Percentiles rank a stretch among this genome's conserved stretches.
These are phyloP conservation scores for Neonectria faginata DNA, from an alignment of 2,329 filamentous ascomycete species.

Conservation along the genomic window DNA sequence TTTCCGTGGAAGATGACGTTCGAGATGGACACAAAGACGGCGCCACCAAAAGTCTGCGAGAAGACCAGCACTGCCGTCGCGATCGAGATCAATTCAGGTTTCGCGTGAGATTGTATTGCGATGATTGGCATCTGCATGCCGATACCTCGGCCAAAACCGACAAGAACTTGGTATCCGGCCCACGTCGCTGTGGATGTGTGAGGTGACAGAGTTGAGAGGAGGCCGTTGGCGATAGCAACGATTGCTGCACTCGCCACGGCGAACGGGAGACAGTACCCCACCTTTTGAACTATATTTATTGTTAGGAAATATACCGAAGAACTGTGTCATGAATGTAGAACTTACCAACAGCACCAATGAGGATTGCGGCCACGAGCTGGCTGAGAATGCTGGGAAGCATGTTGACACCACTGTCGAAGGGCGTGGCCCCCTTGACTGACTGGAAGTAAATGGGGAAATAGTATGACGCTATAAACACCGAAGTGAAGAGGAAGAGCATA, in stretches of 20 bases:
- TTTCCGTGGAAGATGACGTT: conserved; percentile 49
- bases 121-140: conserved; percentile 56
- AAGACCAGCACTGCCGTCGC: conserved; percentile 45
- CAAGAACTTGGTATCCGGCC: conserved; percentile 57
- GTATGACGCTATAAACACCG: conserved; percentile 59
- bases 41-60: conserved; percentile 52
- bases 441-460: conserved; percentile 66
- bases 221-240: conserved; percentile 52
- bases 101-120: conserved; percentile 46
- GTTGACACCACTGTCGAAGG: conserved; percentile 46
- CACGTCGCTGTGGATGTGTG: conserved; percentile 52
- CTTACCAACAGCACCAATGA: conserved; percentile 41
- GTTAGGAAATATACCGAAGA: conserved; percentile 10
- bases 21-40: conserved; percentile 57
- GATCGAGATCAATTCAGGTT: conserved; percentile 41
- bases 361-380: conserved; percentile 41
- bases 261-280: conserved; percentile 59
- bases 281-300: conserved; percentile 34
- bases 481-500: conserved; percentile 56
- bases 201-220: conserved; percentile 55
- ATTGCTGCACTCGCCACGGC: conserved; percentile 51
- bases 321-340: background rate
- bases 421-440: conserved; percentile 53
- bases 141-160: conserved; percentile 59
- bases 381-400: conserved; percentile 46